Conservation (phyloP, 768 basidiomycete genomes). For the Serendipita sp. region DNA sequence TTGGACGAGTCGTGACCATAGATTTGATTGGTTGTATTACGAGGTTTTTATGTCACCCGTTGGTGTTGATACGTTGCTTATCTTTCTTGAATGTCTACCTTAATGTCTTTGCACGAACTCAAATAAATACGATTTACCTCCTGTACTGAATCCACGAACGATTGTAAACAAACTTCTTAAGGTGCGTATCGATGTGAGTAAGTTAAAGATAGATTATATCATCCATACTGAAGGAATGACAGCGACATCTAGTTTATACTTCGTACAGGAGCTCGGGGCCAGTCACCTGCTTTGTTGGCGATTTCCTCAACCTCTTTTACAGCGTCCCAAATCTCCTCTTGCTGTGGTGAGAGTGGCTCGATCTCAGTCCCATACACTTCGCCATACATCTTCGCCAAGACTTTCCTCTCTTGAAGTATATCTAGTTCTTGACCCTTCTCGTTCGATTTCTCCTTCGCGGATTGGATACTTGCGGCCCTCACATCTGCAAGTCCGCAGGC, state of each 20-base stretch:
- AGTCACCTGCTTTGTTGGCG: slow-evolving; percentile 10
- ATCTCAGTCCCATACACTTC: slow-evolving; percentile 7
- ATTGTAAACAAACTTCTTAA: no score
- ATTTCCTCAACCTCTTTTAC: slow-evolving; percentile 11
- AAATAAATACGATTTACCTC: no score
- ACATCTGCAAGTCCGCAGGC: slow-evolving; percentile 86
- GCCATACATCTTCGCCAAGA: slow-evolving; percentile 8
- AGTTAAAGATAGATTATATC: no score
- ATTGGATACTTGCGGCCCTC: slow-evolving; percentile 37
- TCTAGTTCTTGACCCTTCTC: background rate
- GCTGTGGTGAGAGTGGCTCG: background rate
- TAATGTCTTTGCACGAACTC: no score
- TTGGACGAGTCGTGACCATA: background rate
- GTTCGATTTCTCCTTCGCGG: background rate
- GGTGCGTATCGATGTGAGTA: no score
- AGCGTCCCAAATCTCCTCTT: slow-evolving; percentile 5
- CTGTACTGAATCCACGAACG: no score
- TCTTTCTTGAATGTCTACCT: no score
- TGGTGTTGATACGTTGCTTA: no score
- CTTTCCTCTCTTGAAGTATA: slow-evolving; percentile 7
- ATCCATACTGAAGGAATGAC: no score
- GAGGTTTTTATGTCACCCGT: no score
- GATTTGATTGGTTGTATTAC: no score
- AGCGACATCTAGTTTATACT: no score
- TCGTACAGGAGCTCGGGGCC: background rate